phyloP scores from a whole-genome alignment of 371 early-diverging fungal genomes.

The Fennellomyces sp. region DNA sequence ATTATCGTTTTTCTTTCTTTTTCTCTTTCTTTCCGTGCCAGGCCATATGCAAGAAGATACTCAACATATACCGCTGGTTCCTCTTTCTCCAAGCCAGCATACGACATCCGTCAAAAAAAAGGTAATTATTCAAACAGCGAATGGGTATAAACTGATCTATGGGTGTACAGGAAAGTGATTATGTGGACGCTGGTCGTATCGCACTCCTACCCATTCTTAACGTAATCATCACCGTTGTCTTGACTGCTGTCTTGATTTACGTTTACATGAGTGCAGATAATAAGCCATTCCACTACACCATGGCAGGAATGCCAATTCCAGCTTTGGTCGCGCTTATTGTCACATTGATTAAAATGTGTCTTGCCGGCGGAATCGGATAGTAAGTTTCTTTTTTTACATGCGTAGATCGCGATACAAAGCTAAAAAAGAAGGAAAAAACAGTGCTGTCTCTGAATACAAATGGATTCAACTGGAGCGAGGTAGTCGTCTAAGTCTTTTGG shows the following conservation, averaged over 20 bases:
- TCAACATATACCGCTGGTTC: no score
- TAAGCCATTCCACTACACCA: constrained; percentile 19
- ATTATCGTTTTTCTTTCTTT: no score
- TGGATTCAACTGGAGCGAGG: constrained; percentile 19
- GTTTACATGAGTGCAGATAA: constrained; percentile 18
- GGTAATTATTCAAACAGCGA: no score
- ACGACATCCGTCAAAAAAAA: no score
- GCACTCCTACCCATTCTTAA: constrained; percentile 13
- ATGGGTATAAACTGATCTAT: no score
- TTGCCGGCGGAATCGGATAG: constrained; percentile 31
- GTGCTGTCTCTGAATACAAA: constrained; percentile 23
- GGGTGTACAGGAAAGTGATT: no score
- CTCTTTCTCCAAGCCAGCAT: no score
- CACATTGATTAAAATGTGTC: constrained; percentile 18
- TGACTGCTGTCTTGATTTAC: constrained; percentile 15
- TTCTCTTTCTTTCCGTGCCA: no score
- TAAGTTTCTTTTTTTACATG: constrained; percentile 9
- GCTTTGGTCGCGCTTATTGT: constrained; percentile 23
- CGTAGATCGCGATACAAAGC: neutral
- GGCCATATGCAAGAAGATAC: no score
- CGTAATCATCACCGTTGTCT: constrained; percentile 1
- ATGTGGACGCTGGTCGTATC: neutral
- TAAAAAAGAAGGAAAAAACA: neutral
- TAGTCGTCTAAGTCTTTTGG: constrained; percentile 9
- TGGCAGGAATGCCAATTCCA: constrained; percentile 22